phyloP scores from a whole-genome alignment of 2,329 filamentous ascomycete genomes.

The Nothophoma quercina region DNA sequence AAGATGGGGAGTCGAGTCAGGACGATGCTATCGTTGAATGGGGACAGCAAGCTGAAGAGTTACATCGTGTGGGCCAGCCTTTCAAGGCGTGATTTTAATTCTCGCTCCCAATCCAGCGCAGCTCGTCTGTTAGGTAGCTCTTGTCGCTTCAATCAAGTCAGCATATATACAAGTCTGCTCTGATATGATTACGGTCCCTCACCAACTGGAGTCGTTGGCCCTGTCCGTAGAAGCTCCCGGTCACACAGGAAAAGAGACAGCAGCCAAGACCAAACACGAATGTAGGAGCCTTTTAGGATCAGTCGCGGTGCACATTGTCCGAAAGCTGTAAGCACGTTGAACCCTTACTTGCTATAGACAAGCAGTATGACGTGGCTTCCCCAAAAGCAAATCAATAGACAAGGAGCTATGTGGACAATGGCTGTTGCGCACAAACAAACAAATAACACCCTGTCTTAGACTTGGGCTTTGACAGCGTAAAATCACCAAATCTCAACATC shows the following conservation, averaged over 20 bases:
- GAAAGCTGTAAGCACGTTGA: not conserved
- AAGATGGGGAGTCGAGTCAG: not conserved
- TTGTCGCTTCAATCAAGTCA: not conserved
- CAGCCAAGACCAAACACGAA: too few species aligned
- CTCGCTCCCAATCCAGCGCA: not conserved
- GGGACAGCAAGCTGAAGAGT: not conserved
- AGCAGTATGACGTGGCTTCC: conserved; percentile 1
- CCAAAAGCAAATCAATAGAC: conserved; percentile 2
- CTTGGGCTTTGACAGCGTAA: not conserved
- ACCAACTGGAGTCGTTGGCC: too few species aligned
- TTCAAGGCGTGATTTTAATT: not conserved
- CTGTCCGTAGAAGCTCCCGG: too few species aligned
- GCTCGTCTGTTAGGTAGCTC: conserved; percentile 7
- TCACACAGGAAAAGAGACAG: too few species aligned
- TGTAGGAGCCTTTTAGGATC: too few species aligned
- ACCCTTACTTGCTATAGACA: not conserved
- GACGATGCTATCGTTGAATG: conserved; percentile 7
- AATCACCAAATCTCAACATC: not conserved
- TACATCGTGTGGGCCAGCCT: not conserved
- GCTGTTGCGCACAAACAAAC: not conserved
- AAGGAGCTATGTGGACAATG: not conserved
- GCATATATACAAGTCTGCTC: not conserved
- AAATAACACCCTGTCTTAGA: not conserved
- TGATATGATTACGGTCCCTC: too few species aligned
- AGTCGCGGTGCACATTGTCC: too few species aligned